Percentiles rank a stretch among this genome's conserved stretches.
Evolutionary conservation across 2,329 filamentous ascomycete genomes (phyloP).

Genomic region (Cadophora gregata): DNA sequence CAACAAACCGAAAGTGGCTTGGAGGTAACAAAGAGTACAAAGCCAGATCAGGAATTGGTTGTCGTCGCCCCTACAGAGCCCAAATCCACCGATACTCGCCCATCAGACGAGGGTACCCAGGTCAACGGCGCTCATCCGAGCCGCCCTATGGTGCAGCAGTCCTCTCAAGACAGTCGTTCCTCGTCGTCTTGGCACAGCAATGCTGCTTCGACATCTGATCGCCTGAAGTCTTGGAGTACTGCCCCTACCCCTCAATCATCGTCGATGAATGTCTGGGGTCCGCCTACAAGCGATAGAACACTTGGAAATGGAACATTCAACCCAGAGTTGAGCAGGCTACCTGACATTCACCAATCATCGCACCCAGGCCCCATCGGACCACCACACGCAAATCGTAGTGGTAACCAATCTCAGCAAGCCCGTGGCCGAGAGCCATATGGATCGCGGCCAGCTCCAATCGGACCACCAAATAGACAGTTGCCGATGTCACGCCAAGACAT

Average conservation of each 20-base stretch:
- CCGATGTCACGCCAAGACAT: conserved; percentile 25
- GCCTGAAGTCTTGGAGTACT: conserved; percentile 56
- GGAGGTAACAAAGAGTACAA: conserved; percentile 24
- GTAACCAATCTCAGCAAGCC: conserved; percentile 38
- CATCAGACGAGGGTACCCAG: conserved; percentile 28
- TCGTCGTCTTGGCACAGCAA: conserved; percentile 43
- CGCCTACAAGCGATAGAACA: conserved; percentile 70
- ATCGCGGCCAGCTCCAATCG: conserved; percentile 43
- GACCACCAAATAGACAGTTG: conserved; percentile 41
- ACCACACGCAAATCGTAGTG: conserved; percentile 39
- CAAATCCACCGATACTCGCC: conserved; percentile 24
- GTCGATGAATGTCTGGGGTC: conserved; percentile 73
- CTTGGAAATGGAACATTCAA: conserved; percentile 82
- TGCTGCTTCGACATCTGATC: conserved; percentile 48
- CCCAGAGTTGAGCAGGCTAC: conserved; percentile 58
- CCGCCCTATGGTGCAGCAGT: conserved; percentile 34
- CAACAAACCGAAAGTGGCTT: conserved; percentile 23
- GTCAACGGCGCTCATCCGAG: conserved; percentile 35
- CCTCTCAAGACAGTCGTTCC: conserved; percentile 33
- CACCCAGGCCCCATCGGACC: conserved; percentile 46
- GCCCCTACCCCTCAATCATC: conserved; percentile 50
- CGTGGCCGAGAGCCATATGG: conserved; percentile 40
- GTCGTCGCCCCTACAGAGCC: conserved; percentile 19
- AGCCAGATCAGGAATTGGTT: conserved; percentile 22
- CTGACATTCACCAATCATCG: conserved; percentile 40